Conservation (phyloP, 306 rosid genomes). For the Cucurbita maxima region DNA sequence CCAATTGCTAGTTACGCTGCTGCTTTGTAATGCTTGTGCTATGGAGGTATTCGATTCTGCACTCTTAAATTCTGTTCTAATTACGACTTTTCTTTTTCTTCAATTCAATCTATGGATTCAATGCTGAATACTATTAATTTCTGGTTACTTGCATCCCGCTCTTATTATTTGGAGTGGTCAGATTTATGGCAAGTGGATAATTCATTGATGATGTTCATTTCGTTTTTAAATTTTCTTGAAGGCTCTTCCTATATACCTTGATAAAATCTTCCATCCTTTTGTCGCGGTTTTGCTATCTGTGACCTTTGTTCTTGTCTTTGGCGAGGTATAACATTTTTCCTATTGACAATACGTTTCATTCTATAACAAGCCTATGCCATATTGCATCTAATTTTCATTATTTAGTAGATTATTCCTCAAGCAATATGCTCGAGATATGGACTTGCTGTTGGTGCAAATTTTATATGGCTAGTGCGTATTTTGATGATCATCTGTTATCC, state of each 20-base stretch:
- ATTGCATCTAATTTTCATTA: not conserved
- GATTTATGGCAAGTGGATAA: not conserved
- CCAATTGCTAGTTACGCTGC: slow-evolving; percentile 71
- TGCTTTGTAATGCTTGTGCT: slow-evolving; percentile 80
- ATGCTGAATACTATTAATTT: not conserved
- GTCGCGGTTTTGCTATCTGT: slow-evolving; percentile 72
- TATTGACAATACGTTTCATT: not conserved
- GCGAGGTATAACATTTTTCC: slow-evolving; percentile 39
- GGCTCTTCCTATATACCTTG: slow-evolving; percentile 85
- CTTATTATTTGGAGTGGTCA: not conserved
- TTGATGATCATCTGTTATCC: slow-evolving; percentile 73
- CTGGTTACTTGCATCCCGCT: not conserved
- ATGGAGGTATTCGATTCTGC: slow-evolving; percentile 52
- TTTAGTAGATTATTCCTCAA: slow-evolving; percentile 66
- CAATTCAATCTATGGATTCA: not conserved
- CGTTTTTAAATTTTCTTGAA: slow-evolving; percentile 14
- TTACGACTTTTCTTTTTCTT: not conserved
- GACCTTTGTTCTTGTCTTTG: slow-evolving; percentile 74
- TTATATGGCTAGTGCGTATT: slow-evolving; percentile 63
- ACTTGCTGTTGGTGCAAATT: slow-evolving; percentile 61
- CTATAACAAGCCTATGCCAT: slow-evolving; percentile 1
- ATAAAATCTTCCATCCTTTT: slow-evolving; percentile 60
- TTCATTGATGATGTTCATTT: not conserved
- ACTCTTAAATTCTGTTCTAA: not conserved
- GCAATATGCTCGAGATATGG: slow-evolving; percentile 79